These are phyloP conservation scores for Ustilago trichophora DNA, from an alignment of 1,284 basidiomycete species.

Conservation along the genomic window DNA sequence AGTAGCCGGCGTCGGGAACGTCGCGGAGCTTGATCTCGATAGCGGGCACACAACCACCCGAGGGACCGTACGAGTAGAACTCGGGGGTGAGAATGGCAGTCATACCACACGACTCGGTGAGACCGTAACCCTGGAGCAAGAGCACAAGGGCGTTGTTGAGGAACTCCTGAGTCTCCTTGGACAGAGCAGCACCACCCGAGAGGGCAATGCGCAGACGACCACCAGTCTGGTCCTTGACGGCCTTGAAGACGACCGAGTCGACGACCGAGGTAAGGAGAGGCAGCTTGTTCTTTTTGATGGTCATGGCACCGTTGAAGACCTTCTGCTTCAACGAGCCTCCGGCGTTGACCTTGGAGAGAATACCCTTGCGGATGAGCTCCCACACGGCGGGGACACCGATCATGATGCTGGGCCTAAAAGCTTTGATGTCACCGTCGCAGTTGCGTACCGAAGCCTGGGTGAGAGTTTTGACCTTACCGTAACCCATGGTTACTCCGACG, in stretches of 20 bases:
- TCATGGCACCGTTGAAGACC: slow-evolving; percentile 77
- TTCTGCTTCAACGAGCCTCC: slow-evolving; percentile 76
- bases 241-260: slow-evolving; percentile 78
- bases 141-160: slow-evolving; percentile 80
- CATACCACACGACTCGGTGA: slow-evolving; percentile 92
- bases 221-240: slow-evolving; percentile 82
- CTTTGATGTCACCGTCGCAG: slow-evolving; percentile 86
- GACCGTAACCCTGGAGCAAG: slow-evolving; percentile 87
- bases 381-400: slow-evolving; percentile 84
- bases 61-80: slow-evolving; percentile 77
- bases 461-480: slow-evolving; percentile 93
- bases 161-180: slow-evolving; percentile 88
- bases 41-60: slow-evolving; percentile 84
- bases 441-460: slow-evolving; percentile 89
- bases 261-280: slow-evolving; percentile 77
- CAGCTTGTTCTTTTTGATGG: slow-evolving; percentile 69
- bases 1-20: slow-evolving; percentile 83
- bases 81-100: slow-evolving; percentile 82
- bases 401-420: slow-evolving; percentile 84
- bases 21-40: slow-evolving; percentile 86
- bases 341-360: slow-evolving; percentile 77
- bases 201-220: slow-evolving; percentile 80
- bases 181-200: slow-evolving; percentile 86
- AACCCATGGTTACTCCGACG: slow-evolving; percentile 80
- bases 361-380: slow-evolving; percentile 85